These are phyloP conservation scores for Kondoa subrosea DNA, from an alignment of 768 basidiomycete species.

Conservation along the genomic window DNA sequence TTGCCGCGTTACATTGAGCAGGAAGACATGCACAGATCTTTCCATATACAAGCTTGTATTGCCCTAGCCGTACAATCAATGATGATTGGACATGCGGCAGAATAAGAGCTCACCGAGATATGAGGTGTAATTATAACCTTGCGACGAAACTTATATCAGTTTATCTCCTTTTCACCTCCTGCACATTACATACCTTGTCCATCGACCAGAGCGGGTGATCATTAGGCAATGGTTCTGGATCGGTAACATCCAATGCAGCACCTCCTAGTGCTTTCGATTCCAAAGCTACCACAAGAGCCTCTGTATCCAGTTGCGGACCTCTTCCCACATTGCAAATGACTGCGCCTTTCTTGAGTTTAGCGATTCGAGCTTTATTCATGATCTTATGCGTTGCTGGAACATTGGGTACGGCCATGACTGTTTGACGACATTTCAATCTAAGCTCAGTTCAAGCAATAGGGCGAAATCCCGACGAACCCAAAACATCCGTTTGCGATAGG, in stretches of 20 bases:
- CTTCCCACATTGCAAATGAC: conserved; percentile 16
- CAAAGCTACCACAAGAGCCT: conserved; percentile 11
- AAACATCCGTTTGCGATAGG: conserved; percentile 13
- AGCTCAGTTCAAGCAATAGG: background rate
- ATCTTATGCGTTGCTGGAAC: conserved; percentile 6
- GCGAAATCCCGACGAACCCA: background rate
- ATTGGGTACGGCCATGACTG: conserved; percentile 10
- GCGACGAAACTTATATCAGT: too few species aligned
- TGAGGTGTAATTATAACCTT: background rate
- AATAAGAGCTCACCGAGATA: background rate
- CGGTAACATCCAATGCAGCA: conserved; percentile 28
- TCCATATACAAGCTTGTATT: background rate
- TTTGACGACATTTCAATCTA: background rate
- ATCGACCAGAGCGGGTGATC: conserved; percentile 32
- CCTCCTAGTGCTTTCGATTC: conserved; percentile 9
- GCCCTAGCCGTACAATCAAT: background rate
- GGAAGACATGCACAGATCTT: background rate
- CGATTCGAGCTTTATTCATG: conserved; percentile 7
- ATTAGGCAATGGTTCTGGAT: conserved; percentile 33
- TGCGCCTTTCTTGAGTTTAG: conserved; percentile 15
- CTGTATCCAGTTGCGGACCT: conserved; percentile 12
- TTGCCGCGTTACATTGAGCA: background rate
- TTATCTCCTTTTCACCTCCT: too few species aligned
- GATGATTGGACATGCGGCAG: background rate
- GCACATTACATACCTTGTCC: too few species aligned